Base-by-base conservation (phyloP, 1,284 basidiomycete species). In the Ganoderma multipileum region DNA sequence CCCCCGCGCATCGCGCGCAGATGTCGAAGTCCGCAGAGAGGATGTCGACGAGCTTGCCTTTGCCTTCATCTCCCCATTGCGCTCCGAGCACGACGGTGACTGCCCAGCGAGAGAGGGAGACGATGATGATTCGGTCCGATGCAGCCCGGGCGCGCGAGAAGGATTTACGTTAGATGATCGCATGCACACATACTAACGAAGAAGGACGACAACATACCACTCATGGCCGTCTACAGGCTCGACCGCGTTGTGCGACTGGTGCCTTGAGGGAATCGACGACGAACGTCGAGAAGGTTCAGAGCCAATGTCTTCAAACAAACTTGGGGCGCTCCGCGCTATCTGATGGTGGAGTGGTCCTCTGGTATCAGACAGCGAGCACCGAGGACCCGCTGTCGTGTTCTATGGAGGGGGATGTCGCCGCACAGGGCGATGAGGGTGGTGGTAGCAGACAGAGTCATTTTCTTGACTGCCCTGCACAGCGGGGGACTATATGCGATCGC, bases 61-160 rank as follows among this genome's bases (percentile, higher is more conserved):
- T 98, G 75, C 96, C 95, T 82, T 97, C 95, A 82, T 97, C 96
- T 70, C 96, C 96, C 96, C 96, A 98, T 79, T 98, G 96, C 69
- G 95, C 84, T 61, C 95, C 95, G 72, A 97, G 89, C 72, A 95
- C 92, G 72, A 92, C 91, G 66, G 90, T 89, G 71, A 91, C 92
- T 90, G 74, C 62, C 39, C 33, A 33, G 1, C 33, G 33, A 33
- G 3, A 12, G 7, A 5, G 18, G 14, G 54, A 26, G 33, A 12
- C 38, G 33, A 39, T 8, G 12, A 20, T 16, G n/a, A 26, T 39
- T n/a, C 30, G 57, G 36, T 6, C 33, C 28, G 20, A 44, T 4
- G n/a, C 18, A 36, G 12, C 1, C 28, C 30, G 20, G 8, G n/a
- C 26, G 8, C 33, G 54, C 33, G 47, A 41, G n/a, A 28, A 39